phyloP scores from a whole-genome alignment of 2,329 filamentous ascomycete genomes.

The Clonostachys solani region DNA sequence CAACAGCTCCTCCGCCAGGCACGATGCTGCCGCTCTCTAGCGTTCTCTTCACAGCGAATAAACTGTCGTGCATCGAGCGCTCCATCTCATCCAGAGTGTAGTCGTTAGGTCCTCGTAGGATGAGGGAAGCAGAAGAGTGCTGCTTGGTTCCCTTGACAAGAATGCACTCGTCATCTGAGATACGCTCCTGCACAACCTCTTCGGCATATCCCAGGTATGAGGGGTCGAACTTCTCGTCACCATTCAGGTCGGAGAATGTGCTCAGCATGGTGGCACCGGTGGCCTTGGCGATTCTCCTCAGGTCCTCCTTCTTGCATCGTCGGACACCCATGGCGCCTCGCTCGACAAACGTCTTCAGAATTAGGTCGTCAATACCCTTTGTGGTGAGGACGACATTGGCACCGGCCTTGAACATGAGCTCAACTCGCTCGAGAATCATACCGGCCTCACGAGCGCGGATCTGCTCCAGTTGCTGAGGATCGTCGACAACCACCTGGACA shows the following conservation, averaged over 20 bases:
- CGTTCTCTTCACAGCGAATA: conserved; percentile 95
- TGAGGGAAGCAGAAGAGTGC: conserved; percentile 90
- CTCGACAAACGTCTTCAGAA: conserved; percentile 91
- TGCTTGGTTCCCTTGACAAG: conserved; percentile 93
- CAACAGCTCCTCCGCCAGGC: conserved; percentile 91
- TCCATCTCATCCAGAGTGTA: conserved; percentile 99
- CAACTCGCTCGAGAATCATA: conserved; percentile 88
- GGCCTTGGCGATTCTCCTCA: conserved; percentile 91
- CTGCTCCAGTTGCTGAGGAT: conserved; percentile 95
- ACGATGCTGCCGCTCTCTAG: conserved; percentile 96
- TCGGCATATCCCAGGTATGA: conserved; percentile 88
- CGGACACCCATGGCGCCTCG: conserved; percentile 92
- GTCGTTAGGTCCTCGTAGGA: conserved; percentile 93
- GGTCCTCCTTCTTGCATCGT: conserved; percentile 97
- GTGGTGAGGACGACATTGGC: conserved; percentile 96
- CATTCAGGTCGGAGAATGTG: conserved; percentile 93
- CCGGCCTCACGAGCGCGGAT: conserved; percentile 89
- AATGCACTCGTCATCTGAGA: conserved; percentile 98
- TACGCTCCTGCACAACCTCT: conserved; percentile 96
- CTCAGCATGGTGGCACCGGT: conserved; percentile 91
- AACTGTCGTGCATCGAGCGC: conserved; percentile 92
- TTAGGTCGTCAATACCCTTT: conserved; percentile 96
- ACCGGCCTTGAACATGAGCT: conserved; percentile 96
- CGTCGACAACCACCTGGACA: conserved; percentile 96
- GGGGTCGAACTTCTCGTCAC: conserved; percentile 92